Percentiles rank a stretch among this genome's conserved stretches.
phyloP scores from a whole-genome alignment of 208 protist genomes.

The Leishmania braziliensis region DNA sequence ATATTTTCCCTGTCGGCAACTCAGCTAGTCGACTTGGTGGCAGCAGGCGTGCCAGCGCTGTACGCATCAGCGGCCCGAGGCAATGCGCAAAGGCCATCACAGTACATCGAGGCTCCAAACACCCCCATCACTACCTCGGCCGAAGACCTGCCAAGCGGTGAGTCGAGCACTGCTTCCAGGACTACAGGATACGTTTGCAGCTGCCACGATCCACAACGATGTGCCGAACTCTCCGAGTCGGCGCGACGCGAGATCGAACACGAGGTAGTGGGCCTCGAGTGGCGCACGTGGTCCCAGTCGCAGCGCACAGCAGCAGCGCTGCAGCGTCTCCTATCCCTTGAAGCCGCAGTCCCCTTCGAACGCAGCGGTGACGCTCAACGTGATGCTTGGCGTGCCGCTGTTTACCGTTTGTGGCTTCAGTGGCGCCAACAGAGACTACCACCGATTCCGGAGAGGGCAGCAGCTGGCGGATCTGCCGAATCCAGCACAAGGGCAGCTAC shows the following conservation, averaged over 20 bases:
- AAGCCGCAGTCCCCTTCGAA: slow-evolving; percentile 72
- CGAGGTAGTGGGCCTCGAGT: slow-evolving; percentile 70
- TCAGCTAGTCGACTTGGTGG: slow-evolving; percentile 43
- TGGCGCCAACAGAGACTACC: slow-evolving; percentile 26
- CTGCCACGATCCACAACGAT: neutral
- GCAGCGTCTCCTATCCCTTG: slow-evolving; percentile 69
- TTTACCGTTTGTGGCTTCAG: slow-evolving; percentile 47
- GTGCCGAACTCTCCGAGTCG: neutral
- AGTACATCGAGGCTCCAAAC: neutral
- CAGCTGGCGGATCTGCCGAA: neutral
- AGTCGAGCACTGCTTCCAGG: neutral
- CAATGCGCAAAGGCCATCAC: neutral
- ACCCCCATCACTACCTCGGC: neutral
- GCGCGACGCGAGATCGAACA: slow-evolving; percentile 43
- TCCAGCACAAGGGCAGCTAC: neutral
- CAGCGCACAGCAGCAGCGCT: slow-evolving; percentile 66
- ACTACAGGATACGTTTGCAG: neutral
- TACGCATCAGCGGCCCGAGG: slow-evolving; percentile 1
- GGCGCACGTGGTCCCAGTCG: slow-evolving; percentile 67
- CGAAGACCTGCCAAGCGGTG: neutral
- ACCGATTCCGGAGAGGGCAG: neutral
- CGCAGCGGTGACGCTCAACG: slow-evolving; percentile 9
- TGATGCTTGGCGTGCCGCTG: slow-evolving; percentile 30
- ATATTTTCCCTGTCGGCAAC: slow-evolving; percentile 58
- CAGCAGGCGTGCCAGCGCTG: slow-evolving; percentile 37